Conservation (phyloP, 371 early-diverging fungal species). For the Mortierella sp. region DNA sequence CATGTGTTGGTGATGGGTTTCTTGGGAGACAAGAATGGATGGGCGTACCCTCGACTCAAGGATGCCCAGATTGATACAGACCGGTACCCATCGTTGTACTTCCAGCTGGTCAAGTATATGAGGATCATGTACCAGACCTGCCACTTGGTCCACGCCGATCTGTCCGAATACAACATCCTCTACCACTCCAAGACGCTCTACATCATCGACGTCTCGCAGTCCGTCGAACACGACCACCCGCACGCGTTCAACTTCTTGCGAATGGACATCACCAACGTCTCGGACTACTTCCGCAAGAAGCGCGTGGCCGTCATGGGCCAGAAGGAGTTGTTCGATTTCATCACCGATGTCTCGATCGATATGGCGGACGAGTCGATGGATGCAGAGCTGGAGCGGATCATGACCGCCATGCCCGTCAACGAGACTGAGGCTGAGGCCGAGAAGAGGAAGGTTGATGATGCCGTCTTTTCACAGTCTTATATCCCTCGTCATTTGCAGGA, state of each 20-base stretch:
- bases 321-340: conserved; percentile 93
- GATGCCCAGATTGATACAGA: conserved; percentile 88
- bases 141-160: conserved; percentile 98
- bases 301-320: conserved; percentile 87
- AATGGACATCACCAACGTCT: conserved; percentile 97
- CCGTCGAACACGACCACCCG: conserved; percentile 99
- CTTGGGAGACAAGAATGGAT: conserved; percentile 93
- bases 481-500: conserved; percentile 95
- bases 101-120: conserved; percentile 91
- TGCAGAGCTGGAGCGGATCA: conserved; percentile 71
- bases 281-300: conserved; percentile 93
- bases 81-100: conserved; percentile 85
- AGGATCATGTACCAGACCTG: conserved; percentile 97
- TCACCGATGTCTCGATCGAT: conserved; percentile 76
- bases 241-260: conserved; percentile 98
- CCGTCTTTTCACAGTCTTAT: conserved; percentile 92
- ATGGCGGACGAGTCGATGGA: conserved; percentile 78
- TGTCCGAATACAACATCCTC: conserved; percentile 99
- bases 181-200: conserved; percentile 88
- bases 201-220: conserved; percentile 99
- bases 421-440: conserved; percentile 58
- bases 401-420: conserved; percentile 41
- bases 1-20: conserved; percentile 99
- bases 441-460: conserved; percentile 81
- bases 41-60: conserved; percentile 97